A percentile compares a stretch with the other conserved stretches of the same genome.
Evolutionary conservation across 2,329 filamentous ascomycete genomes (phyloP).

Genomic region (Dryadomyces quercus-mongolicae): DNA sequence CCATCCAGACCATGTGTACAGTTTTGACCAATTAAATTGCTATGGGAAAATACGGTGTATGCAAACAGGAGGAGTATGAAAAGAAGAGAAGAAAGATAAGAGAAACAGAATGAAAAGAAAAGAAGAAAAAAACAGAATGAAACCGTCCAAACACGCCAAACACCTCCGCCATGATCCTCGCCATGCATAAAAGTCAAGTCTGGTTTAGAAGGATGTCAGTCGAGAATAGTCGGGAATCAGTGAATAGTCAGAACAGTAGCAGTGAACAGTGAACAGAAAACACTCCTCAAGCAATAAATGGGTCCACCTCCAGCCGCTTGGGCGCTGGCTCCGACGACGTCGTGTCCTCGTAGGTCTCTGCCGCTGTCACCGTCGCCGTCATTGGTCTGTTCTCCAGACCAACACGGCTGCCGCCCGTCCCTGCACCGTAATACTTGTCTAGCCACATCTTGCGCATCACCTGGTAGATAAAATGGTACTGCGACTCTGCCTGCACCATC

Average conservation of each 20-base stretch:
- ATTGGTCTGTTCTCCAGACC: not conserved
- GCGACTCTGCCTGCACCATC: conserved; percentile 86
- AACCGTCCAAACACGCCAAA: not conserved
- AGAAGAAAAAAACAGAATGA: conserved; percentile 5
- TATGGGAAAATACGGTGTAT: not conserved
- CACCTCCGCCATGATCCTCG: no score
- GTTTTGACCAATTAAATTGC: no score
- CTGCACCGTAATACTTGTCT: conserved; percentile 44
- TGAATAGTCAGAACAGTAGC: no score
- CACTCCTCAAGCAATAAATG: conserved; percentile 17
- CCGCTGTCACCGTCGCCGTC: not conserved
- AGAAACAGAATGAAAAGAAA: conserved; percentile 4
- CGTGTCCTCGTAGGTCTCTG: conserved; percentile 4
- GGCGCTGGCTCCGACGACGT: conserved; percentile 30
- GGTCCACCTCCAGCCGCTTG: conserved; percentile 42
- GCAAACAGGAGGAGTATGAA: not conserved
- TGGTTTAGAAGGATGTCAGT: no score
- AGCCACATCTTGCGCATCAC: conserved; percentile 66
- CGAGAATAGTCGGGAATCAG: no score
- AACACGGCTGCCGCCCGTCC: conserved; percentile 14
- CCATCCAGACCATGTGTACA: no score
- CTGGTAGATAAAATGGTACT: conserved; percentile 82
- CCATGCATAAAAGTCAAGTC: no score
- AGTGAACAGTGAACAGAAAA: no score
- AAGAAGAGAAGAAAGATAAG: not conserved